phyloP scores from a whole-genome alignment of 163 green algal species.

The Volvox carteri region DNA sequence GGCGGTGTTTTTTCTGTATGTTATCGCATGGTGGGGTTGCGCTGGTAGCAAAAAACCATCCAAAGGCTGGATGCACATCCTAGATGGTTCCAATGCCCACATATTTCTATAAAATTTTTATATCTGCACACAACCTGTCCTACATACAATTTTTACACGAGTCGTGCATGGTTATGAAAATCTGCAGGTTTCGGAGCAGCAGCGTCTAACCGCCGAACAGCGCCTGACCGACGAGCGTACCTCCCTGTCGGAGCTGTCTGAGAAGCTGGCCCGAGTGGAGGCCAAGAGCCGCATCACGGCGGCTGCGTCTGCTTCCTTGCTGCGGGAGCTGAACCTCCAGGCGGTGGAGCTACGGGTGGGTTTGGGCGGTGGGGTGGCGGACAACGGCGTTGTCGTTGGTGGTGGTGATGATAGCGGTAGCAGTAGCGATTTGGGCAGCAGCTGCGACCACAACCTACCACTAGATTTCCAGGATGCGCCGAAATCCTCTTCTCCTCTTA shows the following conservation, averaged over 20 bases:
- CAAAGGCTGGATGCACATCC: no score
- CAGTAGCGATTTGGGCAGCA: background rate
- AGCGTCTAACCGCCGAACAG: background rate
- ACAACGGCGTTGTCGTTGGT: background rate
- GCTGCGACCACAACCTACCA: no score
- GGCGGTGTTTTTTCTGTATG: no score
- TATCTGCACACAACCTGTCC: no score
- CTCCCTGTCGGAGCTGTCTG: background rate
- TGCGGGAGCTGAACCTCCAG: background rate
- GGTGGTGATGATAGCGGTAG: background rate
- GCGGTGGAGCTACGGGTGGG: conserved; percentile 22
- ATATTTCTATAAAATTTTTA: no score
- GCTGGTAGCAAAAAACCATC: no score
- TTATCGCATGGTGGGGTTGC: no score
- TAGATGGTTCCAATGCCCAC: no score
- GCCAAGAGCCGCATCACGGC: background rate
- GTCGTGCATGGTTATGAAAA: background rate
- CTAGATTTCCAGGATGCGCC: no score
- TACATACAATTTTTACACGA: no score
- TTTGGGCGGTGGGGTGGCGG: background rate
- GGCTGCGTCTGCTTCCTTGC: background rate
- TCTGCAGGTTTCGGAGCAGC: background rate
- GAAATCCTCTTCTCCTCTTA: no score
- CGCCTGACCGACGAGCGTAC: background rate
- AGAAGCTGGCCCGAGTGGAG: background rate